phyloP scores from a whole-genome alignment of 2,329 filamentous ascomycete species.

The Xylariaceae sp. region DNA sequence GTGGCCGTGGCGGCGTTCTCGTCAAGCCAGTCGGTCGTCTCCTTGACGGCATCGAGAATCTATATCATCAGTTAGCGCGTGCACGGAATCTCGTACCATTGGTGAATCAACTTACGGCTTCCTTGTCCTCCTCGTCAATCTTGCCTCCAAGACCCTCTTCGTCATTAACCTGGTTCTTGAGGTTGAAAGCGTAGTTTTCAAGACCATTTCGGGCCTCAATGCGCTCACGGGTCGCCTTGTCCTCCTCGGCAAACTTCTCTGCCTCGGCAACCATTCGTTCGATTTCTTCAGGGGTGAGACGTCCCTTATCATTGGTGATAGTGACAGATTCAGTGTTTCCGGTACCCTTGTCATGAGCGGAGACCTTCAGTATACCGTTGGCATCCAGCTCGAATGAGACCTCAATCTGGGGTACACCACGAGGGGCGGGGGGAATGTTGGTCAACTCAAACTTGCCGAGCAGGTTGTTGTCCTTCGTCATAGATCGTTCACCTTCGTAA shows the following conservation, averaged over 20 bases:
- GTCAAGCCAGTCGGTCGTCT: slow-evolving; percentile 94
- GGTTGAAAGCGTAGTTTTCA: slow-evolving; percentile 98
- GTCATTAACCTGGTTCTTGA: slow-evolving; percentile 99
- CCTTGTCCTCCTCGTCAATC: slow-evolving; percentile 98
- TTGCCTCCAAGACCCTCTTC: slow-evolving; percentile 96
- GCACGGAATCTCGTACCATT: neutral
- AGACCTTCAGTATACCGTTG: slow-evolving; percentile 98
- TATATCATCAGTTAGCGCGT: slow-evolving; percentile 44
- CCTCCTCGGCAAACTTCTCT: slow-evolving; percentile 98
- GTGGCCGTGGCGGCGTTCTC: slow-evolving; percentile 86
- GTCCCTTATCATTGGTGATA: slow-evolving; percentile 99
- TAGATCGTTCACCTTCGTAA: slow-evolving; percentile 87
- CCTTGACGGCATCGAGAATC: slow-evolving; percentile 95
- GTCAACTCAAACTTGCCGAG: slow-evolving; percentile 99
- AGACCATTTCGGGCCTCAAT: slow-evolving; percentile 95
- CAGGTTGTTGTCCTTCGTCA: slow-evolving; percentile 97
- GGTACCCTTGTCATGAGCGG: slow-evolving; percentile 95
- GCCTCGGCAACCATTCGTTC: slow-evolving; percentile 99
- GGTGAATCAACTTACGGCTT: slow-evolving; percentile 65
- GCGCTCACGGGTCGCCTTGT: slow-evolving; percentile 96
- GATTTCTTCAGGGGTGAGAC: slow-evolving; percentile 94
- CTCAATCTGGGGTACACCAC: slow-evolving; percentile 97
- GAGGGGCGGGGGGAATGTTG: slow-evolving; percentile 90
- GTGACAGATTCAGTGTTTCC: slow-evolving; percentile 97
- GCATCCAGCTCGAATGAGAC: slow-evolving; percentile 97